phyloP scores from a whole-genome alignment of 2,329 filamentous ascomycete species.

The Clarireedia sp. region DNA sequence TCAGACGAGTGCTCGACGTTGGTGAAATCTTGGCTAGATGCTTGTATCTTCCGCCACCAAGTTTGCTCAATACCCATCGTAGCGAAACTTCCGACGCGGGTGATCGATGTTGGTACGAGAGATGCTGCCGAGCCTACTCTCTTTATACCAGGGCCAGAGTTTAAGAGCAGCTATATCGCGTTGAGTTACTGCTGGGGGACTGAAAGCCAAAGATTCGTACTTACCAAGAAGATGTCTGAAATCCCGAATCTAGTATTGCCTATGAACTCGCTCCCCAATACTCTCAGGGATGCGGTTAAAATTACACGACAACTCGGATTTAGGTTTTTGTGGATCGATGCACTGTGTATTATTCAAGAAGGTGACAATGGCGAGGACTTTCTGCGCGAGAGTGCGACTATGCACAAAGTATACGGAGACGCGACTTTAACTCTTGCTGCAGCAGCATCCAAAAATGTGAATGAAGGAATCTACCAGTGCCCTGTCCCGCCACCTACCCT shows the following conservation, averaged over 20 bases:
- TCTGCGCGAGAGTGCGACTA: neutral
- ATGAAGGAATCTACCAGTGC: neutral
- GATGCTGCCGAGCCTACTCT: neutral
- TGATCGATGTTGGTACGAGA: neutral
- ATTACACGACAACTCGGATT: neutral
- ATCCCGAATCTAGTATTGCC: neutral
- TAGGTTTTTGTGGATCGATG: neutral
- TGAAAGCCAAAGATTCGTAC: neutral
- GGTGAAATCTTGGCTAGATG: neutral
- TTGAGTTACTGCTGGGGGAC: neutral
- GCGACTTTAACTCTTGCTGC: neutral
- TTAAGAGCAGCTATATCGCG: neutral
- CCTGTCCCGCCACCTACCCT: no score
- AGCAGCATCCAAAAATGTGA: neutral
- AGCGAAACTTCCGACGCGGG: neutral
- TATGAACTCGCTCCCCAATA: neutral
- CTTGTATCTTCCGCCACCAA: neutral
- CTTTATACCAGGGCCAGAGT: neutral
- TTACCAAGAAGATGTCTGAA: neutral
- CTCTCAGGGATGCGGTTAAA: neutral
- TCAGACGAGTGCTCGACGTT: neutral
- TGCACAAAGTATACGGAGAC: neutral
- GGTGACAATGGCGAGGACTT: neutral
- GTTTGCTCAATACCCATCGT: neutral
- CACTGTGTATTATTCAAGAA: neutral